A percentile compares a stretch with the other conserved stretches of the same genome.
phyloP scores from a whole-genome alignment of 768 basidiomycete genomes.

The Suillus subalutaceus region DNA sequence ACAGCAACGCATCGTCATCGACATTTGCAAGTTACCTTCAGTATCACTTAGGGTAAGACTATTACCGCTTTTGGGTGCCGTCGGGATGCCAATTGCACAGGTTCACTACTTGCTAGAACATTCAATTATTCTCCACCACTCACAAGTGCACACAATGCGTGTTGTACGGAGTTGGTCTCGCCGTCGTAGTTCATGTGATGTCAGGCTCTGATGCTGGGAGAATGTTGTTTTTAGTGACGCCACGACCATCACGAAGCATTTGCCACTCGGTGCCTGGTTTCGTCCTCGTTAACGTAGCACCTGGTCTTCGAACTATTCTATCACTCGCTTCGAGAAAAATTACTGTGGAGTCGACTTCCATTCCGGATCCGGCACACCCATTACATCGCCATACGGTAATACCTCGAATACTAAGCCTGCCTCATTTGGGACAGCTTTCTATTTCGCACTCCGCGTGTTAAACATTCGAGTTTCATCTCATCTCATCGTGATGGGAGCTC shows the following conservation, averaged over 20 bases:
- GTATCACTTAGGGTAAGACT: background rate
- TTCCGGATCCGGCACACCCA: background rate
- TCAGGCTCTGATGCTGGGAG: background rate
- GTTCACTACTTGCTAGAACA: background rate
- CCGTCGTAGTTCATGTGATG: background rate
- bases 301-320: background rate
- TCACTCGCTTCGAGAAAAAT: background rate
- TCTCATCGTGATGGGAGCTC: background rate
- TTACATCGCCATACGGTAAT: background rate
- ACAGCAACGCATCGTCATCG: conserved; percentile 1
- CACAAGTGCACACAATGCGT: background rate
- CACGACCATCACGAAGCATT: background rate
- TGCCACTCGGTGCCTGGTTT: background rate
- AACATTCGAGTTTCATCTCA: background rate
- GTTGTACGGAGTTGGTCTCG: background rate
- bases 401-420: background rate
- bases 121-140: background rate
- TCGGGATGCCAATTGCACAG: conserved; percentile 9
- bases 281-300: background rate
- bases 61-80: background rate
- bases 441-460: background rate
- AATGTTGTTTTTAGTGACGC: background rate
- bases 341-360: background rate
- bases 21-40: background rate
- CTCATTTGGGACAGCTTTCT: background rate